Conservation (phyloP, 768 basidiomycete genomes). For the Sarcodon sp. region DNA sequence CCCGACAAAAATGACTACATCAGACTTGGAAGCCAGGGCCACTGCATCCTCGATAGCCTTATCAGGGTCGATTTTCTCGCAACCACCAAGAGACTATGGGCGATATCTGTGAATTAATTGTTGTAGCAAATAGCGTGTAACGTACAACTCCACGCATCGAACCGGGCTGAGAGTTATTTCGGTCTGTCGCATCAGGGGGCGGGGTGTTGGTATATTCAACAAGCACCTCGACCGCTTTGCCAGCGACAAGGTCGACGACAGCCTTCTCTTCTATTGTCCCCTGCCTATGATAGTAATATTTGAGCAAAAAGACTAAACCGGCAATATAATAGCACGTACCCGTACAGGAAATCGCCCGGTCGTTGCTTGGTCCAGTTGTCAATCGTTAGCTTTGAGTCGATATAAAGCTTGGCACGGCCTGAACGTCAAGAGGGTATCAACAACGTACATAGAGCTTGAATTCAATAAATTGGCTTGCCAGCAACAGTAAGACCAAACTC, state of each 20-base stretch:
- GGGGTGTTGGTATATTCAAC: slow-evolving; percentile 58
- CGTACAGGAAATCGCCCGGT: slow-evolving; percentile 60
- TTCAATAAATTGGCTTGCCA: slow-evolving; percentile 17
- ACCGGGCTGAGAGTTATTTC: slow-evolving; percentile 45
- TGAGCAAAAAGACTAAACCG: background rate
- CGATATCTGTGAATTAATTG: background rate
- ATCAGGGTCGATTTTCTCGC: slow-evolving; percentile 45
- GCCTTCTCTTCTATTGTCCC: slow-evolving; percentile 57
- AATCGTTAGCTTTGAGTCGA: slow-evolving; percentile 43
- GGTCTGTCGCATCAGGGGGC: slow-evolving; percentile 29
- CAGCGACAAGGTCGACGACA: slow-evolving; percentile 28
- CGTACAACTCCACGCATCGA: slow-evolving; percentile 58
- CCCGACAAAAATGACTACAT: slow-evolving; percentile 44
- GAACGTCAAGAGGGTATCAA: background rate
- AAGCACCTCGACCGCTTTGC: slow-evolving; percentile 33
- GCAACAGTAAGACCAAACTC: slow-evolving; percentile 55
- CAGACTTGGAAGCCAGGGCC: slow-evolving; percentile 34
- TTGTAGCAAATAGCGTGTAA: background rate
- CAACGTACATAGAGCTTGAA: background rate
- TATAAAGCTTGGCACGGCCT: slow-evolving; percentile 50
- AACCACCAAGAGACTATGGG: slow-evolving; percentile 52
- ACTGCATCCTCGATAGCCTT: slow-evolving; percentile 44
- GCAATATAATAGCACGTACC: slow-evolving; percentile 20
- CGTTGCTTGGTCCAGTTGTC: slow-evolving; percentile 65
- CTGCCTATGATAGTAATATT: slow-evolving; percentile 23